Conservation (phyloP, 2,329 filamentous ascomycete species). For the Orbilia javanica region DNA sequence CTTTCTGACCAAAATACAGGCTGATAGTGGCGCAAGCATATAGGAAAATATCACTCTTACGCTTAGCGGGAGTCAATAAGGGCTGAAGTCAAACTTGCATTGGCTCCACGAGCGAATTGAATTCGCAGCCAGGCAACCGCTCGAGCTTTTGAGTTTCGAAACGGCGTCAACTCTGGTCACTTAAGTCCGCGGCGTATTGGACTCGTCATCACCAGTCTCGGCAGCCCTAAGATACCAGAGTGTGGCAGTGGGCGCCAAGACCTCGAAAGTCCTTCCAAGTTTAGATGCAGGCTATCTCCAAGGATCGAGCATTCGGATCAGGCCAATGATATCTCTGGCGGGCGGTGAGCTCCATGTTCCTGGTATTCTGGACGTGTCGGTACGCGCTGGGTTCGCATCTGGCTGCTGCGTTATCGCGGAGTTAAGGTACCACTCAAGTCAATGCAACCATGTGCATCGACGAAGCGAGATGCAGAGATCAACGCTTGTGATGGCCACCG, state of each 20-base stretch:
- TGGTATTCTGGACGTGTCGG: background rate
- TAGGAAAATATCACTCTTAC: background rate
- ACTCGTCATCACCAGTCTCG: slow-evolving; percentile 10
- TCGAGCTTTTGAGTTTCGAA: background rate
- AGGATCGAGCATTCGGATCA: background rate
- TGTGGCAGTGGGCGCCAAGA: slow-evolving; percentile 18
- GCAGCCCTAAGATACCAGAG: background rate
- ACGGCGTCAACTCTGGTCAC: background rate
- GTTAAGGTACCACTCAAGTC: slow-evolving; percentile 1
- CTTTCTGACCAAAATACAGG: slow-evolving; percentile 1
- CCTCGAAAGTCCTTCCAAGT: slow-evolving; percentile 10
- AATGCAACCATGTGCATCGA: background rate
- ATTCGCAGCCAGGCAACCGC: background rate
- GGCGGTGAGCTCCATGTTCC: slow-evolving; percentile 7
- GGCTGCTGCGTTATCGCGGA: background rate
- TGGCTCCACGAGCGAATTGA: background rate
- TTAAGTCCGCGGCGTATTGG: slow-evolving; percentile 8
- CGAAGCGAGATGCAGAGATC: background rate
- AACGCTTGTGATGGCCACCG: background rate
- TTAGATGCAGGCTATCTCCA: background rate
- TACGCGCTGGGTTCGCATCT: background rate
- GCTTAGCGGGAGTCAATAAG: background rate
- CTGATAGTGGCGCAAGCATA: slow-evolving; percentile 24
- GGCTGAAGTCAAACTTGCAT: background rate
- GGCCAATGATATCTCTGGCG: slow-evolving; percentile 6